Base-by-base conservation (phyloP, 2,329 filamentous ascomycete species). In the Chalaropsis thielavioides region DNA sequence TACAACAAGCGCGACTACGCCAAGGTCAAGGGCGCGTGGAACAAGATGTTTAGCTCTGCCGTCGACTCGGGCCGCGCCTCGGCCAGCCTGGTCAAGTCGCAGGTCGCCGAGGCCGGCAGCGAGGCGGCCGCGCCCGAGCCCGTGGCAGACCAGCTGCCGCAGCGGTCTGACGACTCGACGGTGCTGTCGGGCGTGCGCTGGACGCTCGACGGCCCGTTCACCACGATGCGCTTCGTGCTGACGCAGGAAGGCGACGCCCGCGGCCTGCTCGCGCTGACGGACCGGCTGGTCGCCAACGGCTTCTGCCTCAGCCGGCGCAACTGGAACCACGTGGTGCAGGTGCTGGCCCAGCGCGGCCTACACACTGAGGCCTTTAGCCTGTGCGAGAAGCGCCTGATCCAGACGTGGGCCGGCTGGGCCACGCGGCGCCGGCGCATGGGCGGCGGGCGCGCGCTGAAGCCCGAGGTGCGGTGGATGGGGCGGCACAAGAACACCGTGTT, bases 381-480 rank as follows among this genome's bases (percentile, higher is more conserved):
- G 62, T 92, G 89, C 72, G 92, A 97, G 76, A 75, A 79, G 31
- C 83, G 84, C 67, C 84, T 97, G 64, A 95, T 96, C 82, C 80
- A 82, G 0, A 79, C 82, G 41, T 96, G 91, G 82, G 81, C 82
- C 11, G 90, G 90, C 27, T 96, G 91, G 89, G 68, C 71, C n/a
- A 17, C 64, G 1, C 69, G 67, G 67, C 76, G 15, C 73, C 76
- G 10, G 69, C 77, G 60, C 54, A 62, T 31, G 35, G 60, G 62
- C 60, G 68, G 59, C 56, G 61, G 56, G 56, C 68, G 64, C 43
- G 75, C 27, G 69, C 44, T 66, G 2, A 38, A 38, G 2, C 38
- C 40, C 4, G 22, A 62, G 10, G 63, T 58, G 10, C 51, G 61
- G 11, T 74, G 58, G 76, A 74, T 51, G 70, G 72, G 59, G 72